A percentile compares a stretch with the other conserved stretches of the same genome.
Conservation (phyloP, 768 basidiomycete genomes). For the Boletales sp. region DNA sequence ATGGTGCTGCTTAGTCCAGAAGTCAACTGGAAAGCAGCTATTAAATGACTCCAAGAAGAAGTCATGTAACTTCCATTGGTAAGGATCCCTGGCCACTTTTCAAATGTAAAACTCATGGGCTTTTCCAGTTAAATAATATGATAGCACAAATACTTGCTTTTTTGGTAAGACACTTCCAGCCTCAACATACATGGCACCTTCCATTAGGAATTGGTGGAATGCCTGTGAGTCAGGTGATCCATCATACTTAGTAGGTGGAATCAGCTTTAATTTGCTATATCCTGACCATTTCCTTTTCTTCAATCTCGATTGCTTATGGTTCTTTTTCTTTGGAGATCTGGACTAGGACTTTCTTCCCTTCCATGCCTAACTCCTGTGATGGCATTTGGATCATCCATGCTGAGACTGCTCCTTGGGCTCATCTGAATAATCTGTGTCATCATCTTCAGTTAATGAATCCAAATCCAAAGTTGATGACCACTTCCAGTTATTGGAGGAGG, state of each 20-base stretch:
- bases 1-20: constrained; percentile 20
- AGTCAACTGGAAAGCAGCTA: constrained; percentile 33
- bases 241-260: constrained; percentile 13
- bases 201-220: constrained; percentile 14
- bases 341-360: too few relatives aligned
- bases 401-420: too few relatives aligned
- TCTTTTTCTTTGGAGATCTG: too few relatives aligned
- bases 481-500: too few relatives aligned
- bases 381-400: too few relatives aligned
- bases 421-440: too few relatives aligned
- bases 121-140: constrained; percentile 26
- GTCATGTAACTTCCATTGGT: constrained; percentile 17
- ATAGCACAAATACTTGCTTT: constrained; percentile 16
- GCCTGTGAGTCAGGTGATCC: constrained; percentile 1
- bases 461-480: too few relatives aligned
- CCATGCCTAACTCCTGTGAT: too few relatives aligned
- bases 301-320: too few relatives aligned
- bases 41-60: constrained; percentile 33
- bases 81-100: constrained; percentile 12
- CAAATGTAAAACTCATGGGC: constrained; percentile 29
- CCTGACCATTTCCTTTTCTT: too few relatives aligned
- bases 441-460: too few relatives aligned
- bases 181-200: constrained; percentile 14
- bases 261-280: constrained; percentile 11
- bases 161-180: neutral